A percentile compares a stretch with the other conserved stretches of the same genome.
These are phyloP conservation scores for Magnaporthales sp. DNA, from an alignment of 2,329 filamentous ascomycete genomes.

Conservation along the genomic window DNA sequence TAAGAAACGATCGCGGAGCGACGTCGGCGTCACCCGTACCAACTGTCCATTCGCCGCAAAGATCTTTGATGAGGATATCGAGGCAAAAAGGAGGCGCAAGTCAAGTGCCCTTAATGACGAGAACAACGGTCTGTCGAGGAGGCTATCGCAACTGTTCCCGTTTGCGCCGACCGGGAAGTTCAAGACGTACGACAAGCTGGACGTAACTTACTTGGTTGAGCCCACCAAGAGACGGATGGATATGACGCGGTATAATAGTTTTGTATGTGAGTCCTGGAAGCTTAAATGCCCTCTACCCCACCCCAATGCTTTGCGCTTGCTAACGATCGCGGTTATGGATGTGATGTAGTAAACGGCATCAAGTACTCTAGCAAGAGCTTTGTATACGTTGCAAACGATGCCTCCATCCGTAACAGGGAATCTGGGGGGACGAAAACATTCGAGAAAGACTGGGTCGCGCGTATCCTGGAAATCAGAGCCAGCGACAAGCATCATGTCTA, in stretches of 20 bases:
- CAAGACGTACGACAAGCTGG: slow-evolving; percentile 43
- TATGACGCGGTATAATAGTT: slow-evolving; percentile 54
- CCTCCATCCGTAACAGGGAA: slow-evolving; percentile 43
- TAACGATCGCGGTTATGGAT: no score
- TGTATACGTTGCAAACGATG: slow-evolving; percentile 50
- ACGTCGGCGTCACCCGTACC: no score
- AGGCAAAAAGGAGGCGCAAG: no score
- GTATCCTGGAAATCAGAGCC: slow-evolving; percentile 69
- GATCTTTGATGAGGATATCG: no score
- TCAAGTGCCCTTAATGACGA: no score
- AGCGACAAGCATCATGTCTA: slow-evolving; percentile 66
- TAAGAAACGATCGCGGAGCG: no score
- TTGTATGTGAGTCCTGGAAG: slow-evolving; percentile 42
- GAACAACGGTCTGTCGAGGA: no score
- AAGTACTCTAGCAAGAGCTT: slow-evolving; percentile 52
- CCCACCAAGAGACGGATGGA: slow-evolving; percentile 45
- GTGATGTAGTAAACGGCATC: slow-evolving; percentile 41
- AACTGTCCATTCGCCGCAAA: no score
- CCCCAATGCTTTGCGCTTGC: no score
- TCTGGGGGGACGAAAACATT: slow-evolving; percentile 27
- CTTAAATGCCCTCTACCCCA: not conserved
- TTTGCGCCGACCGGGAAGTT: slow-evolving; percentile 47
- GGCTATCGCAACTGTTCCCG: slow-evolving; percentile 42
- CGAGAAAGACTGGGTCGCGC: slow-evolving; percentile 62
- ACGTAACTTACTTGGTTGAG: slow-evolving; percentile 44